Conservation (phyloP, 2,329 filamentous ascomycete species). For the Annulohypoxylon truncatum region DNA sequence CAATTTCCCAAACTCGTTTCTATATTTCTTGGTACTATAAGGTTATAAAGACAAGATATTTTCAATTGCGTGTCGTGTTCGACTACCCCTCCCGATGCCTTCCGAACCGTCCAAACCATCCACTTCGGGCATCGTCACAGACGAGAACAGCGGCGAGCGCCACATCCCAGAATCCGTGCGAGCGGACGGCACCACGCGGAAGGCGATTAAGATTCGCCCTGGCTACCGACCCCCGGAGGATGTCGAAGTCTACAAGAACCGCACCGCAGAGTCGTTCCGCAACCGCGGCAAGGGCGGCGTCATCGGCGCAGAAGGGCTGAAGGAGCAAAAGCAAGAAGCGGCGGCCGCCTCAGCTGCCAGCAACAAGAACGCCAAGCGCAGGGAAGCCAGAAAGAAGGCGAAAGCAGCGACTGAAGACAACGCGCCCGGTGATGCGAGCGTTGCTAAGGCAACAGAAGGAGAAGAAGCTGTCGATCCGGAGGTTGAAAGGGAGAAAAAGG, state of each 20-base stretch:
- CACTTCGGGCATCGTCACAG: constrained; percentile 80
- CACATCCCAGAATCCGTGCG: constrained; percentile 90
- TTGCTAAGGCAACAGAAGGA: constrained; percentile 59
- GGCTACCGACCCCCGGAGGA: constrained; percentile 96
- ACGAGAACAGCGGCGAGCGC: constrained; percentile 80
- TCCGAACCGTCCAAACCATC: constrained; percentile 63
- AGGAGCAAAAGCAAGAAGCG: constrained; percentile 60
- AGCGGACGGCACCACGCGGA: constrained; percentile 89
- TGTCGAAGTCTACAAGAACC: constrained; percentile 95
- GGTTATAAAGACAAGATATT: background rate
- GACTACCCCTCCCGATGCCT: constrained; percentile 20
- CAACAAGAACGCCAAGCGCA: constrained; percentile 88
- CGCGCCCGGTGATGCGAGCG: constrained; percentile 46
- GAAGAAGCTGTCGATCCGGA: constrained; percentile 70
- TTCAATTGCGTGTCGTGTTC: background rate
- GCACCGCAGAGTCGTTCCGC: constrained; percentile 86
- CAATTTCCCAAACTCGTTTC: background rate
- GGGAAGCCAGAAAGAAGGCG: constrained; percentile 67
- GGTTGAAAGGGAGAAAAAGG: constrained; percentile 90
- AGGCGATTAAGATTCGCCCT: constrained; percentile 92
- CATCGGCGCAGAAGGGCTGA: constrained; percentile 76
- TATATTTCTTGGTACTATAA: background rate
- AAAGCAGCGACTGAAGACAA: constrained; percentile 58
- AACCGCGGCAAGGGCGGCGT: constrained; percentile 77
- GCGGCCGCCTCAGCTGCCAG: constrained; percentile 61